phyloP scores from a whole-genome alignment of 306 rosid species.

The Casuarina equisetifolia region DNA sequence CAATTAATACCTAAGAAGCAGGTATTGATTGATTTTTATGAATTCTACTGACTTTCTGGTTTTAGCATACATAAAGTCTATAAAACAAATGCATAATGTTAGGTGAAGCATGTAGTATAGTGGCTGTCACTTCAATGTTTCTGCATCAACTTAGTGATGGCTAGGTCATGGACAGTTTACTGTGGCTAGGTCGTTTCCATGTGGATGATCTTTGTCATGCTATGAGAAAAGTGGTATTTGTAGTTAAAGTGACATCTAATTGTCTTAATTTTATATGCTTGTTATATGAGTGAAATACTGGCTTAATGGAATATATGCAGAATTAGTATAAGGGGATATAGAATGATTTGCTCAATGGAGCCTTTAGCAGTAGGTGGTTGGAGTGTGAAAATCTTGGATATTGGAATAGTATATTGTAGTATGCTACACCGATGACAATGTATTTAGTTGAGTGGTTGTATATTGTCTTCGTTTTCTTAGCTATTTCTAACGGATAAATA shows the following conservation, averaged over 20 bases:
- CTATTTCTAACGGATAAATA: background rate
- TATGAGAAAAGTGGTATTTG: background rate
- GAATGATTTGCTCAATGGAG: background rate
- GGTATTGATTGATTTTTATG: background rate
- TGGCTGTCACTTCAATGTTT: background rate
- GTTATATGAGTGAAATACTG: background rate
- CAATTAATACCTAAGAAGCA: background rate
- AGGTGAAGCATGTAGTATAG: background rate
- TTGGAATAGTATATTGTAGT: background rate
- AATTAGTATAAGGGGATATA: background rate
- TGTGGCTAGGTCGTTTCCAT: background rate
- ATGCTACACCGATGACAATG: background rate
- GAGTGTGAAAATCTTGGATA: background rate
- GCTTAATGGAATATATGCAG: background rate
- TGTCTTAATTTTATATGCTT: background rate
- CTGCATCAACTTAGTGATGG: background rate
- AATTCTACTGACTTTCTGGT: background rate
- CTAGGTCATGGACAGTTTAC: background rate
- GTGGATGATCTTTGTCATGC: background rate
- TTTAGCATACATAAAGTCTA: background rate
- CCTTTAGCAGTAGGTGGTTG: background rate
- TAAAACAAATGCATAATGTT: background rate
- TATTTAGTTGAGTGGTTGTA: background rate
- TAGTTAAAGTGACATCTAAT: background rate
- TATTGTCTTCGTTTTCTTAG: background rate